Evolutionary conservation across 371 early-diverging fungal genomes (phyloP).

Genomic region (Rhizomucor pusillus): DNA sequence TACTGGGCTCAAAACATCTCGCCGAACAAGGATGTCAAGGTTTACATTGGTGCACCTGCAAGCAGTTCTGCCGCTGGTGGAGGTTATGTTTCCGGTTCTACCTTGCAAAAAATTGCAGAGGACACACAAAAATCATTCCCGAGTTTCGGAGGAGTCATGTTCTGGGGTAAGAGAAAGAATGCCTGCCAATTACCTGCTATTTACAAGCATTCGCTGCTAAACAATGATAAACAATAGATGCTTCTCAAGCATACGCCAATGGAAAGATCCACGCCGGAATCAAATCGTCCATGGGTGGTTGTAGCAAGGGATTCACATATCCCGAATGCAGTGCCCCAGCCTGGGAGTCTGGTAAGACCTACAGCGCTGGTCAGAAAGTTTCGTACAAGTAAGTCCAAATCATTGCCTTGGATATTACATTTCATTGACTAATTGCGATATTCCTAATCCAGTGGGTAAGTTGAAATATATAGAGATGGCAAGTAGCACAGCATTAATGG

Average conservation of each 20-base stretch:
- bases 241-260: slow-evolving; percentile 44
- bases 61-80: slow-evolving; percentile 53
- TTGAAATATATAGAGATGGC: background rate
- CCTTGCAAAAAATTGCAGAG: slow-evolving; percentile 22
- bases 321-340: slow-evolving; percentile 39
- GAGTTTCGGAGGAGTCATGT: slow-evolving; percentile 67
- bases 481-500: background rate
- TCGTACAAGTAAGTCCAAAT: slow-evolving; percentile 41
- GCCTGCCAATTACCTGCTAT: slow-evolving; percentile 3
- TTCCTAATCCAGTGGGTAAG: slow-evolving; percentile 22
- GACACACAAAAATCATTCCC: slow-evolving; percentile 30
- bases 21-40: slow-evolving; percentile 56
- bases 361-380: slow-evolving; percentile 43
- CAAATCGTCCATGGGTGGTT: slow-evolving; percentile 21
- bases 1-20: slow-evolving; percentile 59
- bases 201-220: background rate
- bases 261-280: slow-evolving; percentile 23
- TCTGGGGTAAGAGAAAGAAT: slow-evolving; percentile 45
- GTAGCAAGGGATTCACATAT: slow-evolving; percentile 18
- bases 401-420: background rate
- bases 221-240: slow-evolving; percentile 21
- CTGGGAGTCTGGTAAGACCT: slow-evolving; percentile 27
- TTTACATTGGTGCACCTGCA: slow-evolving; percentile 64
- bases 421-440: background rate
- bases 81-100: slow-evolving; percentile 45